These are phyloP conservation scores for Cyberlindnera xishuangbannaensis DNA, from an alignment of 805 yeast genomes.

Conservation along the genomic window DNA sequence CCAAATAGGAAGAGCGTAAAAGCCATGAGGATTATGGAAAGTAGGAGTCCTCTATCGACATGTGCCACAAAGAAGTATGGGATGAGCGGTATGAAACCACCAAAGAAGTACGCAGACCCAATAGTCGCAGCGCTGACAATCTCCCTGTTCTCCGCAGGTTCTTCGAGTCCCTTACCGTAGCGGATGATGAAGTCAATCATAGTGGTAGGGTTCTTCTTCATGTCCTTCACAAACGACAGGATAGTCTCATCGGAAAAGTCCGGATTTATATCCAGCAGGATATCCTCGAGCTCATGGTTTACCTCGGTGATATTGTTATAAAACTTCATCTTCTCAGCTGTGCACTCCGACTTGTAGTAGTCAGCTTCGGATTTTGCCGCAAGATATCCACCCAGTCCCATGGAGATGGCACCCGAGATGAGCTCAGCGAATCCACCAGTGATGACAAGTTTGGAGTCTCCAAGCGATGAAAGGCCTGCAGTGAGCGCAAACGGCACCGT, in stretches of 20 bases:
- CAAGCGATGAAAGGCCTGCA: constrained; percentile 89
- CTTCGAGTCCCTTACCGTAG: constrained; percentile 89
- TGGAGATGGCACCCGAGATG: constrained; percentile 93
- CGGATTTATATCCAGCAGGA: constrained; percentile 61
- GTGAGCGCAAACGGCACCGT: constrained; percentile 99
- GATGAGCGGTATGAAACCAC: constrained; percentile 86
- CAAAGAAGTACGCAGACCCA: constrained; percentile 82
- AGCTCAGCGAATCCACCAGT: constrained; percentile 98
- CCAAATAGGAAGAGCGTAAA: constrained; percentile 87
- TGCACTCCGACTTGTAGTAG: constrained; percentile 66
- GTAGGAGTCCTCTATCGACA: constrained; percentile 71
- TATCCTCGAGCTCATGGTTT: constrained; percentile 76
- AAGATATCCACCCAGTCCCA: constrained; percentile 96
- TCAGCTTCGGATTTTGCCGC: constrained; percentile 90
- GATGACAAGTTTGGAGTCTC: constrained; percentile 83
- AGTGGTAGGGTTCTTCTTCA: constrained; percentile 69
- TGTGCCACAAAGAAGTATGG: constrained; percentile 82
- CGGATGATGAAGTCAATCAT: constrained; percentile 84
- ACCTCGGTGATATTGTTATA: constrained; percentile 59
- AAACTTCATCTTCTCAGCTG: constrained; percentile 60
- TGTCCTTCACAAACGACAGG: constrained; percentile 65
- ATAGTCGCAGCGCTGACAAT: constrained; percentile 83
- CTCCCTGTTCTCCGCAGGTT: constrained; percentile 91
- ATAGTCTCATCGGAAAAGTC: constrained; percentile 63
- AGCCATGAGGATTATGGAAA: constrained; percentile 75